Evolutionary conservation across 768 basidiomycete genomes (phyloP), one percentile per base, ranked within the genome.

Genomic region (Lactarius tabidus): DNA sequence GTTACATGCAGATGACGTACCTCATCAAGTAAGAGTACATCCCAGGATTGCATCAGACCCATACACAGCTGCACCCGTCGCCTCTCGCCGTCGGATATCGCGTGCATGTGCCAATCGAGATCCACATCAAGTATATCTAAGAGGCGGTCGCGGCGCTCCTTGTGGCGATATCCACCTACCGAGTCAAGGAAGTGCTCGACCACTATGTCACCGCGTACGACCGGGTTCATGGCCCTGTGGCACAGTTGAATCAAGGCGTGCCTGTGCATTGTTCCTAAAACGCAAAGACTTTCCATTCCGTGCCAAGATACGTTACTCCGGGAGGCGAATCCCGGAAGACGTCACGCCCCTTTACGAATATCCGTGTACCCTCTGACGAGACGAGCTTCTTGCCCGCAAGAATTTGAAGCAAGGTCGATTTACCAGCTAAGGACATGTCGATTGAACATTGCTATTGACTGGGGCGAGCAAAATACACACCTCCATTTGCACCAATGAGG

Each of bases 101-200:
- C 77, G 73, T 96, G 93, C 93, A 96, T 95, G 67, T 86, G 92
- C 95, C 93, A 99, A 72, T 95, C 91, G 23, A 98, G 78, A 77
- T 99, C 97, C 64, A 99, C 85, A 73, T 98, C 95, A 51, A 98
- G 79, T 65, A 99, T 90, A 75, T 94, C 89, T 60, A 99, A 86
- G 4, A 99, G 82, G 8, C 72, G 77, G 74, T 99, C 93, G 48
- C 96, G 81, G 35, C 95, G 83, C 70, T 87, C 89, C 74, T 96
- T 96, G 78, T 98, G 84, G 60, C 94, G 82, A 74, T 97, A 98
- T 0, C 97, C 97, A 17, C 97, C 97, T 6, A 99, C 93, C 20
- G 93, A 95, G 74, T 99, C 93, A n/a, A 99, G 80, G 76, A 99
- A 99, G 56, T 85, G 81, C n/a, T 91, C 87, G 3, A 99, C 97